Evolutionary conservation across 495 filamentous ascomycete genomes (phyloP), one percentile per base, ranked within the genome.

Genomic region (Podospora fimiseda): DNA sequence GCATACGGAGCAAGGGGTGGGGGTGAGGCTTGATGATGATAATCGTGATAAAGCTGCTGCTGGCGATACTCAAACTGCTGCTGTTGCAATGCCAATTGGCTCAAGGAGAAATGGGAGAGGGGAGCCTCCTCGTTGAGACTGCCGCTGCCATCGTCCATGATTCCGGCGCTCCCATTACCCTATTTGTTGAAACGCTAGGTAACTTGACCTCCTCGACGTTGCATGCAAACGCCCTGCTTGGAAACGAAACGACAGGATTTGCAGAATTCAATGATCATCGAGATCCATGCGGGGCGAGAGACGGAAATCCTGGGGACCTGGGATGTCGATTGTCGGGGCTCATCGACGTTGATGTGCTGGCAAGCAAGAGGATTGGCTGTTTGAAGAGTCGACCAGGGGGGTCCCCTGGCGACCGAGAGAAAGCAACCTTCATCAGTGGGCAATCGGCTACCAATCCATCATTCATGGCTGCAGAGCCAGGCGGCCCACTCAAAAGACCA

Each of bases 101-200:
- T 39, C 2, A 46, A 54, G n/a, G 41, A 56, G 11, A 37, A 27
- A 52, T 62, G 61, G 47, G 53, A 55, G 48, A 53, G 55, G 56
- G 62, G 30, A 22, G 51, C 64, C 61, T 68, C 63, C 48, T 68
- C 65, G 47, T 48, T 53, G 53, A 58, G 57, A 55, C 57, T 61
- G 61, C 65, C 64, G 53, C 57, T 61, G 61, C 65, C 64, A 52
- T 63, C 60, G 53, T 70, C 69, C 65, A 70, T 69, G 64, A 52
- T 65, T 57, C 52, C 58, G 47, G 45, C 43, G 40, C 55, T 49
- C 55, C 61, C 59, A 63, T 65, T 43, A 61, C 62, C 59, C 30
- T 38, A 15, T 33, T 13, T 55, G 27, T 19, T 30, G 48, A 41
- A 38, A 49, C 51, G n/a, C 47, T 40, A 27, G 43, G 21, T 23